Evolutionary conservation across 768 basidiomycete species (phyloP).

Genomic region (Boletus reticuloceps): DNA sequence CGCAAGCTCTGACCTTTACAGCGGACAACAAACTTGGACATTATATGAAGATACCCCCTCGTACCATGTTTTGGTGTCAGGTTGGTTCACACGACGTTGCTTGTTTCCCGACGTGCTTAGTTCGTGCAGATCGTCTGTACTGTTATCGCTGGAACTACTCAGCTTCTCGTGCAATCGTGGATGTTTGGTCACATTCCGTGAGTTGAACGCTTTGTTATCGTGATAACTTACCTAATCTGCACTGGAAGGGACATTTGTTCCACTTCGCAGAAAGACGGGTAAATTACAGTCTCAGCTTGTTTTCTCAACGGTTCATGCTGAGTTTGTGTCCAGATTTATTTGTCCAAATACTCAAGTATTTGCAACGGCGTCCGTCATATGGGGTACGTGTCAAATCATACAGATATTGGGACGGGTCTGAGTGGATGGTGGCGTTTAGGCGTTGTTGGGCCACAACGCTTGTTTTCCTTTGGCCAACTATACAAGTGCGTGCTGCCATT

Average conservation of each 20-base stretch:
- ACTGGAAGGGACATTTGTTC: constrained; percentile 46
- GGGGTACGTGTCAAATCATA: constrained; percentile 20
- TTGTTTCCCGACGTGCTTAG: neutral
- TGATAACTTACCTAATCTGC: neutral
- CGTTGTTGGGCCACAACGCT: constrained; percentile 59
- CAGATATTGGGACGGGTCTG: neutral
- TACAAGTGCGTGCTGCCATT: constrained; percentile 49
- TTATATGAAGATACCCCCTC: constrained; percentile 61
- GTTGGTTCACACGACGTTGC: constrained; percentile 25
- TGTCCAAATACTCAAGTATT: constrained; percentile 55
- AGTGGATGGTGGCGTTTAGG: constrained; percentile 40
- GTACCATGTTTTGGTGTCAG: constrained; percentile 70
- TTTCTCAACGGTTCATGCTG: neutral
- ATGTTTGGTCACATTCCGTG: constrained; percentile 62
- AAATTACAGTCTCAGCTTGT: neutral
- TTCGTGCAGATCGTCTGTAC: constrained; percentile 55
- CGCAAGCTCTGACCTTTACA: constrained; percentile 60
- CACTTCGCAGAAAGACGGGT: constrained; percentile 40
- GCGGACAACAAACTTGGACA: constrained; percentile 80
- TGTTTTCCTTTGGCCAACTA: constrained; percentile 53
- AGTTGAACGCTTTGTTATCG: constrained; percentile 12
- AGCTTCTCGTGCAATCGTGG: constrained; percentile 74
- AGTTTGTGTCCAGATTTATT: constrained; percentile 37
- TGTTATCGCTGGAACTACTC: constrained; percentile 65
- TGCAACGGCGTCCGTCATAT: constrained; percentile 56